Base-by-base conservation (phyloP, 2,329 filamentous ascomycete genomes). In the Colletotrichum acutatum region DNA sequence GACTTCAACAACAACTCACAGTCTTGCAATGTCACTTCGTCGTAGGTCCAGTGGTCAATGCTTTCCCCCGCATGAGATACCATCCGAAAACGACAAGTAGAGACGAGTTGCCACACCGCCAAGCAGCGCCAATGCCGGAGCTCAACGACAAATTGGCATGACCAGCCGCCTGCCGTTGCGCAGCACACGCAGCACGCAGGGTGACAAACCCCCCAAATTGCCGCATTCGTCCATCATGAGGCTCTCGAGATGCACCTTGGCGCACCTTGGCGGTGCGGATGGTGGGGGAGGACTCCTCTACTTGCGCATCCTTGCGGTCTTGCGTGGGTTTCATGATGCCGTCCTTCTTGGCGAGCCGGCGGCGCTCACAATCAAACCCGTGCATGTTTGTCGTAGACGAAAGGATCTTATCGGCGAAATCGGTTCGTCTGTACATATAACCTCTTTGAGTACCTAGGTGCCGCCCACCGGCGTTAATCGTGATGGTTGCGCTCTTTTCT, bases 301-400 rank as follows among this genome's bases (percentile, higher is more conserved):
- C 22, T 37, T 37, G 9, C 28, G 34, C 53, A 60, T 72, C 70
- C 66, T 52, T 37, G 70, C 57, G 54, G 70, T 72, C 66, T 65
- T 60, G 56, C 65, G 32, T 65, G 59, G 70, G 70, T 72, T 72
- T 70, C 70, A 72, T 72, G 70, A 65, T 65, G 46, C 59, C 46
- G 60, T 37, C 49, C 9, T 8, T 4, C 70, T 70, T 70, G 70
- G 66, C 70, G 32, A 11, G 22, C 12, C 54, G 12, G 24, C 5
- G 37, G 24, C 54, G n/a, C 26, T 26, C 12, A 16, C n/a, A 16
- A 4, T 11, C 57, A n/a, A 37, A 11, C 30, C 32, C 63, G 42
- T 24, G 19, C 46, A 9, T 42, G 24, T n/a, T 28, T 26, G 26
- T 22, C 30, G 30, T n/a, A 26, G 5, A 24, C 49, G 54, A 28